A percentile compares a stretch with the other conserved stretches of the same genome.
Conservation (phyloP, 306 rosid species). For the Herpetospermum pedunculosum region DNA sequence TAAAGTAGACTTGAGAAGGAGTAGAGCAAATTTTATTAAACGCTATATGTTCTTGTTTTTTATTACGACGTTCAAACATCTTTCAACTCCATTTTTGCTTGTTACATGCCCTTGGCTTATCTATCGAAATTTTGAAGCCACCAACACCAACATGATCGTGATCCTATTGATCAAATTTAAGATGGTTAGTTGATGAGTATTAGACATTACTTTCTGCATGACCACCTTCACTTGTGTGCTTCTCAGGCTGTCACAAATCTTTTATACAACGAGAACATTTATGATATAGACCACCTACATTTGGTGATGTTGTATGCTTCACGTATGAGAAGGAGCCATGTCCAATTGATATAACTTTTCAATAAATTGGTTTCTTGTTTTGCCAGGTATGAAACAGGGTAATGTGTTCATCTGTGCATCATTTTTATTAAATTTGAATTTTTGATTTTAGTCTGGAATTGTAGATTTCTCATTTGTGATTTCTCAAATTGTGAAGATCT, state of each 20-base stretch:
- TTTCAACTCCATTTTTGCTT: background rate
- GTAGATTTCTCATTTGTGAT: too few species aligned
- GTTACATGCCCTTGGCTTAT: background rate
- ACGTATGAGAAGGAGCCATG: slow-evolving; percentile 90
- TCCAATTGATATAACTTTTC: slow-evolving; percentile 72
- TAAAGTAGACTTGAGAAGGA: slow-evolving; percentile 66
- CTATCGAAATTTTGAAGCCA: background rate
- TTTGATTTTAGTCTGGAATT: background rate
- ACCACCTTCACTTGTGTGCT: slow-evolving; percentile 17
- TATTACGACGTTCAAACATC: background rate
- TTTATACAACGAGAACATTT: slow-evolving; percentile 51
- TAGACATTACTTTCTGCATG: background rate
- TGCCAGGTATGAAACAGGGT: slow-evolving; percentile 60
- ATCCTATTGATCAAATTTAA: background rate
- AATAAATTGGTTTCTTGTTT: slow-evolving; percentile 57
- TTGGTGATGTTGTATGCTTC: slow-evolving; percentile 77
- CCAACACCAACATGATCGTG: background rate
- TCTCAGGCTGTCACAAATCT: slow-evolving; percentile 65
- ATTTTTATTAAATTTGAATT: background rate
- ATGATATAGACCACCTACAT: slow-evolving; percentile 56
- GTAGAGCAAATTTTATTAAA: slow-evolving; percentile 42
- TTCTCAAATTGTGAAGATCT: background rate
- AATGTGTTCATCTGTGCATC: slow-evolving; percentile 9
- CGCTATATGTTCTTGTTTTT: slow-evolving; percentile 9
- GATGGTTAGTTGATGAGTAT: background rate